Base-by-base conservation (phyloP, 2,329 filamentous ascomycete genomes). In the Didymella arachidicola region DNA sequence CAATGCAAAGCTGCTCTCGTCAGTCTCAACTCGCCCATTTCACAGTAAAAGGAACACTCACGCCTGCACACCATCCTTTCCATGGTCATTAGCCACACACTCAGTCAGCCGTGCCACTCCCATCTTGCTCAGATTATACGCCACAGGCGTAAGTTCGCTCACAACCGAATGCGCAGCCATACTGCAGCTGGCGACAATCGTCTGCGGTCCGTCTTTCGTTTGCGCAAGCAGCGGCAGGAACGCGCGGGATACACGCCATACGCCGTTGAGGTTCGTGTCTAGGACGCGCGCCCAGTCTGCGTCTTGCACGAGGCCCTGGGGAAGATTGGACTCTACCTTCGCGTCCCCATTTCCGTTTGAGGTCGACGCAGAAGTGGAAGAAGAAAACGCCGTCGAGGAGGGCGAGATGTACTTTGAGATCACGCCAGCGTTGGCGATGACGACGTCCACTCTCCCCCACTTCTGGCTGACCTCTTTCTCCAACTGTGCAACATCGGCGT, bases 11-110 rank as follows among this genome's bases (percentile, higher is more conserved):
- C 32, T 42, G 30, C 29, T 11, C 3, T 8, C 12, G 5, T 38
- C 32, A 50, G 22, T 25, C 7, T 10, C 14, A 18, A 7, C 7
- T 10, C 34, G 18, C 6, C 6, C 7, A 8, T 4, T 4, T n/a
- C 34, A 38, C 10, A 18, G 8, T 8, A 7, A n/a, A 22, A 16
- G 32, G 4, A 34, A 5, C 18, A 60, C 59, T 50, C 51, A 65
- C 26, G 63, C 65, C 6, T 62, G 42, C 3, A 73, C 52, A 3
- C 66, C 70, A 12, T 66, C 43, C 4, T 39, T 39, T 6, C 52
- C 55, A 53, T 74, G 62, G 27, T 85, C 84, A 38, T 44, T 70
- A 53, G 8, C 62, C 27, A 68, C 47, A 51, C 66, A 63, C 54
- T 70, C 67, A n/a, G 66, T 62, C 18, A 67, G 42, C 25, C 67